phyloP scores from a whole-genome alignment of 257 asterid genomes.

The Solanum gracilifrons region DNA sequence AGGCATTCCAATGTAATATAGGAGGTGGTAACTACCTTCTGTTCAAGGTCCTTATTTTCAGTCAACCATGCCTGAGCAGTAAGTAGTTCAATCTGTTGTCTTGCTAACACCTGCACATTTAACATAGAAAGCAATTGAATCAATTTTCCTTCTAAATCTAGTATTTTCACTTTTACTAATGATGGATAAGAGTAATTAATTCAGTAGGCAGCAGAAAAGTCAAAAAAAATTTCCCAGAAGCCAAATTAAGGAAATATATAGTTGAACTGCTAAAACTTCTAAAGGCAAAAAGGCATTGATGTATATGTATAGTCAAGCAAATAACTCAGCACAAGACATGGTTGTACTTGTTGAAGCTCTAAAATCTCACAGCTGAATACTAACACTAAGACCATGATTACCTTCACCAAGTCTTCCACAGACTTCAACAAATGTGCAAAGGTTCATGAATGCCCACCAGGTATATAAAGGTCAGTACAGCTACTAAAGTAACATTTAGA shows the following conservation, averaged over 20 bases:
- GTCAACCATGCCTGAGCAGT: conserved; percentile 85
- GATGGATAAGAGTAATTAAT: background rate
- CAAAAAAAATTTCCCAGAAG: background rate
- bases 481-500: background rate
- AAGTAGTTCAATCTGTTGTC: conserved; percentile 62
- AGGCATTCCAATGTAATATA: background rate
- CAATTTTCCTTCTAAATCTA: background rate
- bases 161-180: background rate
- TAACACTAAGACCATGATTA: background rate
- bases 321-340: background rate
- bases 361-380: background rate
- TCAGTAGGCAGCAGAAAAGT: background rate
- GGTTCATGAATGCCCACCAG: background rate
- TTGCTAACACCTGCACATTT: conserved; percentile 48
- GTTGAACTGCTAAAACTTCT: background rate
- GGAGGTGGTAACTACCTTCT: conserved; percentile 38
- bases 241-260: background rate
- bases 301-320: background rate
- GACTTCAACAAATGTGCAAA: background rate
- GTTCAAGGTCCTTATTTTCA: conserved; percentile 50
- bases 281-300: background rate
- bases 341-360: background rate
- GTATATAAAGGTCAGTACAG: background rate
- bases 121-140: background rate
- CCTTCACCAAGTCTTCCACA: background rate